Base-by-base conservation (phyloP, 495 filamentous ascomycete species). In the Tuber microsphaerosporum region DNA sequence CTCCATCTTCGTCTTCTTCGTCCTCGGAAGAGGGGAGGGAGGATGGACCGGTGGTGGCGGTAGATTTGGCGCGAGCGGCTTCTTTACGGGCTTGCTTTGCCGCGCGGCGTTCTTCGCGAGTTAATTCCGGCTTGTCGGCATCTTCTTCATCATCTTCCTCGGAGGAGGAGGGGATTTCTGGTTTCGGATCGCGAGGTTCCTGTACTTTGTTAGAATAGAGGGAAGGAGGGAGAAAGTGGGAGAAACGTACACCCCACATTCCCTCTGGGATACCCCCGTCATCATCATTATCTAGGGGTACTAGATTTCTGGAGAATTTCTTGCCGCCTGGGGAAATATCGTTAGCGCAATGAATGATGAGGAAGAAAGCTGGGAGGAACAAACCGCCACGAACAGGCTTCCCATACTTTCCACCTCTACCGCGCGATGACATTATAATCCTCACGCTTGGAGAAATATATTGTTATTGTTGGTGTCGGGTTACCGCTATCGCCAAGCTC, bases 41-140 rank as follows among this genome's bases (percentile, higher is more conserved):
- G 72, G 94, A 95, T 0, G 93, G 91, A 76, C 91, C 89, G 3
- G 92, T 89, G 69, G 88, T 85, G 31, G 86, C 84, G 45, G 88
- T 84, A 76, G 88, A 88, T 82, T 90, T 89, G 73, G 89, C 90
- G 75, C 92, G 90, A 34, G 94, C 96, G 10, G 93, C 94, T 77
- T 91, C 90, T 84, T 99, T 99, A 83, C 91, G 92, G 39, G 93
- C 93, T 86, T 97, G 97, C 80, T 94, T 93, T 72, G 91, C 91
- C 41, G 91, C 91, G 81, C 90, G 91, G 80, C 95, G 94, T 82
- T 96, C 88, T 83, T 98, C 94, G 81, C 95, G 93, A 75, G 89
- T 94, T 84, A 92, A 82, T 73, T 89, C 88, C 41, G 84, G 77
- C 71, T 85, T 82, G 69, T 78, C 75, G 46, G 81, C 73, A n/a